Evolutionary conservation across 495 filamentous ascomycete species (phyloP).

Genomic region (Saxispiralis lemnorum): DNA sequence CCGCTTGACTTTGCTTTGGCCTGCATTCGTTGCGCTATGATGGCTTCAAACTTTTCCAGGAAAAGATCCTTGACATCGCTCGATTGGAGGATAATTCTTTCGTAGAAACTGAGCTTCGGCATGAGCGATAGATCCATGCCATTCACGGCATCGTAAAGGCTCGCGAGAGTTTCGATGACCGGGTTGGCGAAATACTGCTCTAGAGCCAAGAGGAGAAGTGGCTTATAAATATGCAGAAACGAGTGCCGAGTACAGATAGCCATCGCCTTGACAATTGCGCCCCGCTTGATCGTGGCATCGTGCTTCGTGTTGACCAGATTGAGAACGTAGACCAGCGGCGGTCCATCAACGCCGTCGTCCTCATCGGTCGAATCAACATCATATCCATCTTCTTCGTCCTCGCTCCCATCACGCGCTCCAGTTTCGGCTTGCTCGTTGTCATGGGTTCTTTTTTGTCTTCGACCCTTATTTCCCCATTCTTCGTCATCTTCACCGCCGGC

Average conservation of each 20-base stretch:
- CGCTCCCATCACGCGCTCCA: slow-evolving; percentile 26
- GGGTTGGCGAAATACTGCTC: slow-evolving; percentile 96
- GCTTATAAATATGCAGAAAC: slow-evolving; percentile 99
- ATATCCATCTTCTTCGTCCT: slow-evolving; percentile 39
- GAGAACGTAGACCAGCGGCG: slow-evolving; percentile 91
- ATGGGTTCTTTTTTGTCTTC: slow-evolving; percentile 4
- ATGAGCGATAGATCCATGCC: slow-evolving; percentile 91
- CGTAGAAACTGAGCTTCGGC: slow-evolving; percentile 67
- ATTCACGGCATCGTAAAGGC: slow-evolving; percentile 83
- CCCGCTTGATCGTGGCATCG: slow-evolving; percentile 75
- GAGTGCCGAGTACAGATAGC: slow-evolving; percentile 97
- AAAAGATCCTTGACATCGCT: slow-evolving; percentile 94
- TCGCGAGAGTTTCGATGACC: slow-evolving; percentile 70
- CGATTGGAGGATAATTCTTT: slow-evolving; percentile 69
- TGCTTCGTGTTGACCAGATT: slow-evolving; percentile 97
- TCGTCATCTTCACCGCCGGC: slow-evolving; percentile 32
- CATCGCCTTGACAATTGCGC: slow-evolving; percentile 94
- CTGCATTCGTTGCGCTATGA: slow-evolving; percentile 54
- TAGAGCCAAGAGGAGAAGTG: slow-evolving; percentile 78
- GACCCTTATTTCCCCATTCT: slow-evolving; percentile 27
- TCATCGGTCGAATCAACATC: slow-evolving; percentile 36
- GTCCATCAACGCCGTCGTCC: slow-evolving; percentile 46
- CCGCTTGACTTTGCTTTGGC: slow-evolving; percentile 21
- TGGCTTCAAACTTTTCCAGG: slow-evolving; percentile 89
- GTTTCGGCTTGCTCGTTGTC: slow-evolving; percentile 23